A percentile compares a stretch with the other conserved stretches of the same genome.
Conservation (phyloP, 208 protist genomes). For the Acanthamoeba healyi region DNA sequence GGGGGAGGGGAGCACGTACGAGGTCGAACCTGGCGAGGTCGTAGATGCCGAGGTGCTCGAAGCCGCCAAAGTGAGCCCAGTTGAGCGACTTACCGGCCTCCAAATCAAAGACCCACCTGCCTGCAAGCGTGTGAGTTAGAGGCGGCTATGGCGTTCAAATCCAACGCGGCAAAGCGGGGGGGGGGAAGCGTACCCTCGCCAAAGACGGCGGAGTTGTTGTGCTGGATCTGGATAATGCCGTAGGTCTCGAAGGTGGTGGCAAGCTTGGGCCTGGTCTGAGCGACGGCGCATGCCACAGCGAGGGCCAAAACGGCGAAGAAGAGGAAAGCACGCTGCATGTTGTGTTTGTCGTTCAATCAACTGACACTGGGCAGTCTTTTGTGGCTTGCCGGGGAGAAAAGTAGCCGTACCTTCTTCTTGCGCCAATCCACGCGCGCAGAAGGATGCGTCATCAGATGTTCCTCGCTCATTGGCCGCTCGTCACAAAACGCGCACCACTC, state of each 20-base stretch:
- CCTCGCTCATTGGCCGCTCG: no score
- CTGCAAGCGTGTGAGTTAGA: not conserved
- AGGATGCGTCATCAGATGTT: no score
- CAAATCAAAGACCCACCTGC: not conserved
- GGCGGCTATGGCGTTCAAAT: no score
- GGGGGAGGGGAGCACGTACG: not conserved
- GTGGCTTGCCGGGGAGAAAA: no score
- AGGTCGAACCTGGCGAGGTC: constrained; percentile 36
- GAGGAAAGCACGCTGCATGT: constrained; percentile 4
- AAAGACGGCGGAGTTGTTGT: constrained; percentile 37
- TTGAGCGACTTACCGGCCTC: not conserved
- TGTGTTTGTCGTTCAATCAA: not conserved
- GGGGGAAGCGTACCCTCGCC: not conserved
- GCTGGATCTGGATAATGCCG: constrained; percentile 40
- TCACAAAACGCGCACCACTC: no score
- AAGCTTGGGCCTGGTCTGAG: constrained; percentile 26
- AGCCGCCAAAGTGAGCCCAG: constrained; percentile 47
- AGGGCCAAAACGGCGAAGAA: constrained; percentile 17
- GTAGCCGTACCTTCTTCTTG: no score
- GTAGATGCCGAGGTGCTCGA: constrained; percentile 41
- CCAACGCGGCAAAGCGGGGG: not conserved
- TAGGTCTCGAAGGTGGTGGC: not conserved
- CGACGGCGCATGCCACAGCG: not conserved
- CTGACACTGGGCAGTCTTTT: no score
- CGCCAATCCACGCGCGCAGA: no score